phyloP scores from a whole-genome alignment of 78 protist species.

The Thecamonas trahens region DNA sequence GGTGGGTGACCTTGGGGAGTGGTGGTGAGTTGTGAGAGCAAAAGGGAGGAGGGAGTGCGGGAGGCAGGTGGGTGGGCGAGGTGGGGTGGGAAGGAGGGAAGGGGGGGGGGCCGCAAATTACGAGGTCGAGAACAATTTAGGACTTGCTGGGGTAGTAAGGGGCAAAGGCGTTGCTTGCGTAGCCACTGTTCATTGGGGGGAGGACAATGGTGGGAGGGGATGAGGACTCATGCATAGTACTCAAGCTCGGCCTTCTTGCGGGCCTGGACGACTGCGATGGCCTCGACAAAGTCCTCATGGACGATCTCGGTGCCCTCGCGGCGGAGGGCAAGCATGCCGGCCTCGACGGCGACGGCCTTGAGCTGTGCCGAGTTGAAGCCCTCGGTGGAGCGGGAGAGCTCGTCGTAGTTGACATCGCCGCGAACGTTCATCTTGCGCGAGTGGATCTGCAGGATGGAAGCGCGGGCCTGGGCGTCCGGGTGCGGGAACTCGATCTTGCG shows the following conservation, averaged over 20 bases:
- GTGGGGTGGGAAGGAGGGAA: too few species aligned
- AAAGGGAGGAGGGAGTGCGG: too few species aligned
- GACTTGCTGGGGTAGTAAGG: too few species aligned
- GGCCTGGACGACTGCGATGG: constrained; percentile 84
- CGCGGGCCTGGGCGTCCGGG: constrained; percentile 97
- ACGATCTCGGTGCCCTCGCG: constrained; percentile 74
- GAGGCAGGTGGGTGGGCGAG: too few species aligned
- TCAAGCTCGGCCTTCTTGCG: constrained; percentile 91
- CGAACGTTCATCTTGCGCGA: constrained; percentile 85
- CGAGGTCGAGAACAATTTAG: too few species aligned
- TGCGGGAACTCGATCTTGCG: constrained; percentile 96
- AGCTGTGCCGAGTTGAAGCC: constrained; percentile 99
- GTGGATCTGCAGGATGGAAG: constrained; percentile 92
- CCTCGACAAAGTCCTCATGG: constrained; percentile 99
- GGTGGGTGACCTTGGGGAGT: too few species aligned
- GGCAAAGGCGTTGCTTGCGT: too few species aligned
- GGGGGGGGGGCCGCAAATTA: too few species aligned
- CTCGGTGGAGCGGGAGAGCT: constrained; percentile 95
- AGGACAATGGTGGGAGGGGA: background rate
- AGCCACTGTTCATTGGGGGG: too few species aligned
- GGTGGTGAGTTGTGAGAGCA: too few species aligned
- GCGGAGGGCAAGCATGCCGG: constrained; percentile 71
- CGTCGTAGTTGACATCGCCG: constrained; percentile 91
- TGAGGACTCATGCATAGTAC: constrained; percentile 81
- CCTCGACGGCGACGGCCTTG: constrained; percentile 98